A percentile compares a stretch with the other conserved stretches of the same genome.
Conservation (phyloP, 139 green algal genomes). For the Tetradesmus obliquus region DNA sequence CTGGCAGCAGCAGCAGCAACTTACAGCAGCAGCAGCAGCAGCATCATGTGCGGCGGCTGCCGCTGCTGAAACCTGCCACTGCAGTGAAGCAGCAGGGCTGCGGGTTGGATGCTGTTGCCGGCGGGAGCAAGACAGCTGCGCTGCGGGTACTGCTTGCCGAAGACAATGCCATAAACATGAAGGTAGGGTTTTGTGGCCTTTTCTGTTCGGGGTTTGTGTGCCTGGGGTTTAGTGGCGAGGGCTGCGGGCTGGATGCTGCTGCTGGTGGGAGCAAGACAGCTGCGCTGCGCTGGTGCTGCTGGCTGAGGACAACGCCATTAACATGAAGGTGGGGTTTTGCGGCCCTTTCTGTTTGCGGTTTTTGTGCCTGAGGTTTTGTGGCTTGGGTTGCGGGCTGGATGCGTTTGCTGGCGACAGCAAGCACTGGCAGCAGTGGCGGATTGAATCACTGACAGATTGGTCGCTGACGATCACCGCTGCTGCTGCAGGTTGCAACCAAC, state of each 20-base stretch:
- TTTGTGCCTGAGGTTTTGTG: no score
- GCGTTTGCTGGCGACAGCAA: no score
- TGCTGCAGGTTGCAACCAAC: constrained; percentile 63
- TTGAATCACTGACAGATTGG: no score
- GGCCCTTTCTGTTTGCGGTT: no score
- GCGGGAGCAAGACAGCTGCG: constrained; percentile 15
- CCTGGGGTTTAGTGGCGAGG: neutral
- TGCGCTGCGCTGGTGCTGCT: constrained; percentile 70
- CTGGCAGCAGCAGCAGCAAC: constrained; percentile 30
- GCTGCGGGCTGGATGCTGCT: neutral
- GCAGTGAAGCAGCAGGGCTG: neutral
- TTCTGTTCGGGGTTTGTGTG: no score
- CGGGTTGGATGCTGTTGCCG: constrained; percentile 13
- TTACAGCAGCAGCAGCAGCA: constrained; percentile 8
- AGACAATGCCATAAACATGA: constrained; percentile 89
- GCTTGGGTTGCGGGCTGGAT: no score
- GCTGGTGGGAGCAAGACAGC: neutral
- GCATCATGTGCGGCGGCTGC: neutral
- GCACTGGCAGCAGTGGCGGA: no score
- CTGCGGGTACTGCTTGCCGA: constrained; percentile 80
- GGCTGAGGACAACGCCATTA: constrained; percentile 87
- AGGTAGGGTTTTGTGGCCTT: constrained; percentile 47
- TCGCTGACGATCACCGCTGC: neutral
- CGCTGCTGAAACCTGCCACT: constrained; percentile 6
- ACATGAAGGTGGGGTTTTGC: constrained; percentile 70